Evolutionary conservation across 371 early-diverging fungal genomes (phyloP).

Genomic region (Chytridium lagenaria): DNA sequence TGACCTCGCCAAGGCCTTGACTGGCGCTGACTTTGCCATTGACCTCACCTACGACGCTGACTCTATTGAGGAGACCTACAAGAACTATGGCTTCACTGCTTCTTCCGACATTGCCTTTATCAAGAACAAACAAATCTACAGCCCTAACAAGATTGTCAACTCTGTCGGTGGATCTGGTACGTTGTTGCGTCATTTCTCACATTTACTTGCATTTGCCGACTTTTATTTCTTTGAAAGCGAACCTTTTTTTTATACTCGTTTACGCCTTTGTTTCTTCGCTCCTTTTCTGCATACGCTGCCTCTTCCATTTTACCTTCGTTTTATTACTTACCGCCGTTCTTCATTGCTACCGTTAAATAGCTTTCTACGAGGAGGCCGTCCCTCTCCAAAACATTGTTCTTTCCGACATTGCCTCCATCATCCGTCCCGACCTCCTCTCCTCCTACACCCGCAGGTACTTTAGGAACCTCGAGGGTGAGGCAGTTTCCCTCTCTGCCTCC

Average conservation of each 20-base stretch:
- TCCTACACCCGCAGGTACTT: constrained; percentile 30
- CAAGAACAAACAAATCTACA: constrained; percentile 32
- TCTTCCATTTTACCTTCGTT: not conserved
- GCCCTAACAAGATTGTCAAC: constrained; percentile 23
- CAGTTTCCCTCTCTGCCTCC: constrained; percentile 14
- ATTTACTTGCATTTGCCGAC: not conserved
- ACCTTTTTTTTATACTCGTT: not conserved
- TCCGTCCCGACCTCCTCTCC: constrained; percentile 31
- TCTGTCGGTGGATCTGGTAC: constrained; percentile 14
- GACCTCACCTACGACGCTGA: constrained; percentile 24
- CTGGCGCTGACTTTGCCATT: constrained; percentile 31
- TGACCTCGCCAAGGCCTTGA: constrained; percentile 25
- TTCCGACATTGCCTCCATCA: constrained; percentile 35
- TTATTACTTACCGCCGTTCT: not conserved
- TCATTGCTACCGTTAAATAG: not conserved
- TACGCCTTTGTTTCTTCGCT: not conserved
- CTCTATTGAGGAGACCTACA: constrained; percentile 22
- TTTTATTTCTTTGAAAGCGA: not conserved
- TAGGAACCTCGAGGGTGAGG: constrained; percentile 16
- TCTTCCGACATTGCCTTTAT: constrained; percentile 26
- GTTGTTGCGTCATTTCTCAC: not conserved
- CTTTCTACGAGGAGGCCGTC: constrained; percentile 31
- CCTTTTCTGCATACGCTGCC: not conserved
- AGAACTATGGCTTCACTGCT: constrained; percentile 13
- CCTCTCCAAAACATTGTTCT: constrained; percentile 34